A percentile compares a stretch with the other conserved stretches of the same genome.
phyloP scores from a whole-genome alignment of 2,329 filamentous ascomycete species.

The Neopestalotiopsis sp. region DNA sequence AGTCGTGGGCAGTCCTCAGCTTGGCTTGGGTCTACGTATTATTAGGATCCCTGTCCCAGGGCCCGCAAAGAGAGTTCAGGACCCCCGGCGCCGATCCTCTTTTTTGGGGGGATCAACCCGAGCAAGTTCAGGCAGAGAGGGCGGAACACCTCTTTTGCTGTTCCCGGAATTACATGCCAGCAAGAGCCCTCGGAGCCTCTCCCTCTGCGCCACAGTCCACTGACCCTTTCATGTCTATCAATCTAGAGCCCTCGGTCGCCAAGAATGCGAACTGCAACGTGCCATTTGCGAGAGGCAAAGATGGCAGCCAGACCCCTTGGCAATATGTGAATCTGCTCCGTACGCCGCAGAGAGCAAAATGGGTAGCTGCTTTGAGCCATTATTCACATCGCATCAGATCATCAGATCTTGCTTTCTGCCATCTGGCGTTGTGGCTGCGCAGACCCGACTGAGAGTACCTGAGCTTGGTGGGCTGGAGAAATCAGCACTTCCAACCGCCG shows the following conservation, averaged over 20 bases:
- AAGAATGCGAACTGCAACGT: background rate
- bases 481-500: background rate
- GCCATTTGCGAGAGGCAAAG: background rate
- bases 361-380: background rate
- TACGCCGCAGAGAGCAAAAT: background rate
- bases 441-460: background rate
- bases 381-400: background rate
- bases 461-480: background rate
- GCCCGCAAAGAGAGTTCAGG: background rate
- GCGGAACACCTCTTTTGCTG: background rate
- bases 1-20: background rate
- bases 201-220: conserved; percentile 3
- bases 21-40: background rate
- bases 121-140: no score
- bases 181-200: background rate
- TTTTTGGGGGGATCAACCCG: background rate
- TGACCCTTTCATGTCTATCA: conserved; percentile 14
- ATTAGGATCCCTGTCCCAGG: background rate
- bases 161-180: background rate
- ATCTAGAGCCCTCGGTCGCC: background rate
- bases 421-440: background rate
- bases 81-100: background rate
- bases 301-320: background rate
- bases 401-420: background rate
- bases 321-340: background rate